These are phyloP conservation scores for Lasiodiplodia sp. DNA, from an alignment of 2,329 filamentous ascomycete genomes.

Conservation along the genomic window DNA sequence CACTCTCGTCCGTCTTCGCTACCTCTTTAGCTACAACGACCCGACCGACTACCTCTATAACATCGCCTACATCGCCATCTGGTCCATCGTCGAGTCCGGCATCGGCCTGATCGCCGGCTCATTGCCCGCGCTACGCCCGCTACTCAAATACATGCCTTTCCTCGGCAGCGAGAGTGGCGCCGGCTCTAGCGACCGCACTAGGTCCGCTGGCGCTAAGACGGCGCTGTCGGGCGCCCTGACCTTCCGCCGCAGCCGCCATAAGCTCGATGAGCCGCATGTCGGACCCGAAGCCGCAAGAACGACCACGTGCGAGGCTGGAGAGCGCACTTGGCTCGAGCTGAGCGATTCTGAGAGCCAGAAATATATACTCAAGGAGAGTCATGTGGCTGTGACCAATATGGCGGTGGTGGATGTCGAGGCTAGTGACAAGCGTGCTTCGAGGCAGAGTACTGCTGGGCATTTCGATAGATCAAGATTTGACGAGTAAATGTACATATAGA, in stretches of 20 bases:
- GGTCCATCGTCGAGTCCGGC: constrained; percentile 58
- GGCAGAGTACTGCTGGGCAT: too few relatives aligned
- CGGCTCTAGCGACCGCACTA: constrained; percentile 29
- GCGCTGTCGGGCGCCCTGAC: too few relatives aligned
- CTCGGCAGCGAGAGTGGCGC: constrained; percentile 36
- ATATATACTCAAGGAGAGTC: constrained; percentile 50
- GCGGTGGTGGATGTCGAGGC: too few relatives aligned
- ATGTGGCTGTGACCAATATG: constrained; percentile 1
- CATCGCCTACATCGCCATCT: constrained; percentile 52
- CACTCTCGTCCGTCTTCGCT: constrained; percentile 54
- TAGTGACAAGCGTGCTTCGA: too few relatives aligned
- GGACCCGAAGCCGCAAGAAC: background rate
- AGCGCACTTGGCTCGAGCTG: background rate
- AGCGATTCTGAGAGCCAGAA: constrained; percentile 46
- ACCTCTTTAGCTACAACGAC: constrained; percentile 49
- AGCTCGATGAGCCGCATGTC: too few relatives aligned
- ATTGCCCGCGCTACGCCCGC: constrained; percentile 54
- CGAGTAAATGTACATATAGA: too few relatives aligned
- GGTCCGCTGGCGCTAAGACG: background rate
- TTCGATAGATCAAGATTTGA: too few relatives aligned
- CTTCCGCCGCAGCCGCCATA: too few relatives aligned
- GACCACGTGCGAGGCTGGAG: background rate
- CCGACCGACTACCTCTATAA: constrained; percentile 50
- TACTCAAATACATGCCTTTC: constrained; percentile 42
- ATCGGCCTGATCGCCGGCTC: constrained; percentile 60